Evolutionary conservation across 345 rosid species (phyloP).

Genomic region (Euphorbia pulcherrima): DNA sequence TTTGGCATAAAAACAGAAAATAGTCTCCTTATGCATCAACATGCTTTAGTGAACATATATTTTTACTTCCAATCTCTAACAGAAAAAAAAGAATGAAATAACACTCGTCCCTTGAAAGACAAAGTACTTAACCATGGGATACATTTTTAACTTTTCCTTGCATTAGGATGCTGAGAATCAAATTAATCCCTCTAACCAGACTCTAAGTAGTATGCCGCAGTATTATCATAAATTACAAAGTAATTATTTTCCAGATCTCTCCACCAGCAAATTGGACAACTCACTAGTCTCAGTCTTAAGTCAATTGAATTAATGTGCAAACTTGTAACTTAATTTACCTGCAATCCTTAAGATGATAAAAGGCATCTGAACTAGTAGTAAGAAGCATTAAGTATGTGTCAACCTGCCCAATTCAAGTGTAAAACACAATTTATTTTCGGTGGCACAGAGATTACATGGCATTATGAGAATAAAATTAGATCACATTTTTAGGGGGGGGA

Average conservation of each 20-base stretch:
- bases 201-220: not conserved
- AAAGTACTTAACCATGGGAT: not conserved
- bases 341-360: slow-evolving; percentile 96
- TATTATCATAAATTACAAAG: too few species aligned
- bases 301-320: not conserved
- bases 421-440: slow-evolving; percentile 16
- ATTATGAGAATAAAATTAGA: too few species aligned
- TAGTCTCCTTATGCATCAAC: not conserved
- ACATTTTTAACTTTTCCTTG: not conserved
- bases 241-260: not conserved
- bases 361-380: slow-evolving; percentile 92
- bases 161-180: not conserved
- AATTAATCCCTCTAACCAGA: not conserved
- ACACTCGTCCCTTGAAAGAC: not conserved
- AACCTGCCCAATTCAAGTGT: slow-evolving; percentile 46
- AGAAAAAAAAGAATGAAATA: too few species aligned
- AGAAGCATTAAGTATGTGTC: slow-evolving; percentile 90
- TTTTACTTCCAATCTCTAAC: not conserved
- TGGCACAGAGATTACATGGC: slow-evolving; percentile 4
- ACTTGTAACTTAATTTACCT: slow-evolving; percentile 41
- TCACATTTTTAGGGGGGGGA: too few species aligned
- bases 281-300: not conserved
- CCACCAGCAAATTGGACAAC: not conserved
- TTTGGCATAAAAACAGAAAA: not conserved
- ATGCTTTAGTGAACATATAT: not conserved